These are phyloP conservation scores for Ophiosphaerella korrae DNA, from an alignment of 2,329 filamentous ascomycete genomes.

Conservation along the genomic window DNA sequence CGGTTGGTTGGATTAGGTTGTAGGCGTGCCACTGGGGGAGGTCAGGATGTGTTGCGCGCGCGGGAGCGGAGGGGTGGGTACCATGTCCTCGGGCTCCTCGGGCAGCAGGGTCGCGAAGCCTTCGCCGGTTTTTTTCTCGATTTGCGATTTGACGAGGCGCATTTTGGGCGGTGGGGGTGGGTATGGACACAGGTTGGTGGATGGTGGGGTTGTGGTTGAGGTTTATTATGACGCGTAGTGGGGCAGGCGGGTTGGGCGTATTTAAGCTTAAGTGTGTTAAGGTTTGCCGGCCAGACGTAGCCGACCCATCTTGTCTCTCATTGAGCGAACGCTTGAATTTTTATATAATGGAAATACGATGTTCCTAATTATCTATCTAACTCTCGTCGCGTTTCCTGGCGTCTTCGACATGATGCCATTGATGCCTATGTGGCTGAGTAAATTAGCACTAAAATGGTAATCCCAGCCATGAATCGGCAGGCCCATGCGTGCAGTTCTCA, in stretches of 20 bases:
- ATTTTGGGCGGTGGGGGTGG: conserved; percentile 48
- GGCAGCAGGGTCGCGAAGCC: conserved; percentile 69
- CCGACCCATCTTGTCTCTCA: too few relatives aligned
- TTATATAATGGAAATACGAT: too few relatives aligned
- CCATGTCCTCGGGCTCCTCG: conserved; percentile 78
- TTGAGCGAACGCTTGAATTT: too few relatives aligned
- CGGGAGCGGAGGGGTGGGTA: conserved; percentile 34
- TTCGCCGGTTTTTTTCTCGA: conserved; percentile 67
- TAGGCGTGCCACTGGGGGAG: conserved; percentile 73
- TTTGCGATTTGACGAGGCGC: conserved; percentile 70
- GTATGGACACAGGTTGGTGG: not conserved
- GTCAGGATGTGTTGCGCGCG: not conserved
- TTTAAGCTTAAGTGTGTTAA: conserved; percentile 9
- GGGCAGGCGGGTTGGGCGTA: conserved; percentile 7
- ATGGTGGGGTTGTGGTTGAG: not conserved
- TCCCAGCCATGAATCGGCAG: conserved; percentile 1
- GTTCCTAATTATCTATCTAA: too few relatives aligned
- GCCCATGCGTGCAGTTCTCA: not conserved
- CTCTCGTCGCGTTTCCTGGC: too few relatives aligned
- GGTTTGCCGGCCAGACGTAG: not conserved
- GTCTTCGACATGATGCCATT: not conserved
- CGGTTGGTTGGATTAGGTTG: conserved; percentile 71
- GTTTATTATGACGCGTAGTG: conserved; percentile 18
- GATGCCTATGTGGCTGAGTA: not conserved
- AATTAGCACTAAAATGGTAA: not conserved